phyloP scores from a whole-genome alignment of 257 asterid genomes.

The Eucommia ulmoides region DNA sequence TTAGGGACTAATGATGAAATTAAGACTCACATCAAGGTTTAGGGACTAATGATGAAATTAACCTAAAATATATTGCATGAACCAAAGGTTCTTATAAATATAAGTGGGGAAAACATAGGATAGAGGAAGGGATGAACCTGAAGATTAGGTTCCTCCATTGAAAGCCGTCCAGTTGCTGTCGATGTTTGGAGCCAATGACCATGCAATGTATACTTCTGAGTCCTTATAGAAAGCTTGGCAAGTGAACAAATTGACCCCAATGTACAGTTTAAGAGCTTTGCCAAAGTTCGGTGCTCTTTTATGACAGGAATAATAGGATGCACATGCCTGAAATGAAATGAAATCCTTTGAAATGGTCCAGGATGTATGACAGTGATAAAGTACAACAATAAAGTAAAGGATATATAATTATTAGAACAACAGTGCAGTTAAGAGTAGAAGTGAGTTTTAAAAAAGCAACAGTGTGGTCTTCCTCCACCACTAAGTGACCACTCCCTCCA shows the following conservation, averaged over 20 bases:
- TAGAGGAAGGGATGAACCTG: slow-evolving; percentile 41
- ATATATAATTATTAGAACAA: no score
- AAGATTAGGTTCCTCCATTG: slow-evolving; percentile 98
- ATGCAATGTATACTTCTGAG: slow-evolving; percentile 76
- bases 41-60: slow-evolving; percentile 5
- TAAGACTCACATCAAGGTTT: no score
- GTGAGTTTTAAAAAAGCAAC: no score
- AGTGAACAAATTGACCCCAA: slow-evolving; percentile 84
- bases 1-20: no score
- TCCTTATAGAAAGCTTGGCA: slow-evolving; percentile 71
- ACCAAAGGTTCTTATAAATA: slow-evolving; percentile 5
- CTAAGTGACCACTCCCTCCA: no score
- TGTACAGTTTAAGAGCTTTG: slow-evolving; percentile 82
- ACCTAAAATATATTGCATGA: no score
- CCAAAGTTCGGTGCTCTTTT: slow-evolving; percentile 80
- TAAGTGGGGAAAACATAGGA: slow-evolving; percentile 1
- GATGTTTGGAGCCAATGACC: slow-evolving; percentile 99
- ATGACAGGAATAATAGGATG: slow-evolving; percentile 84
- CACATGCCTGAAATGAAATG: slow-evolving; percentile 52
- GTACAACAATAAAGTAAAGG: no score
- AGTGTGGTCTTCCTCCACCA: no score
- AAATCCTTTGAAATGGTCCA: no score
- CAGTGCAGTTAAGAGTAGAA: no score
- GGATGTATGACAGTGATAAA: no score
- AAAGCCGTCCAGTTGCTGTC: slow-evolving; percentile 90